Conservation (phyloP, 345 rosid species). For the Citrus australasica region DNA sequence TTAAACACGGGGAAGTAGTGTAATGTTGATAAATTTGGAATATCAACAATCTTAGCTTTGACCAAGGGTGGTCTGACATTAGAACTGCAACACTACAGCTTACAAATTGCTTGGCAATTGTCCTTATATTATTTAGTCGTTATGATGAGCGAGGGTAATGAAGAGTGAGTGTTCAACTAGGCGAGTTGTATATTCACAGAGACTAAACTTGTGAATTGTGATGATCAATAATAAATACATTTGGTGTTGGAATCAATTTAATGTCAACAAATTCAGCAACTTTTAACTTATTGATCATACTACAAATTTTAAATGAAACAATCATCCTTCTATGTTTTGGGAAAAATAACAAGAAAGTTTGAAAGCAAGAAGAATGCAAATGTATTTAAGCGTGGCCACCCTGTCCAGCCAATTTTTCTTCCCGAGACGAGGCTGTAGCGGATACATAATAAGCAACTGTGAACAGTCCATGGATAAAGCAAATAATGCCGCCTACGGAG, state of each 20-base stretch:
- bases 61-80: not conserved
- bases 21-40: not conserved
- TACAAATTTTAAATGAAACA: not conserved
- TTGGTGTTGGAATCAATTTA: not conserved
- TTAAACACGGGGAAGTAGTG: no score
- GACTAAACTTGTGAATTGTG: not conserved
- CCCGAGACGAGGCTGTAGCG: slow-evolving; percentile 55
- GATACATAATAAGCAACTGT: slow-evolving; percentile 66
- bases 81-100: not conserved
- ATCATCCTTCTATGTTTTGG: no score
- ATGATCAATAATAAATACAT: not conserved
- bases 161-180: not conserved
- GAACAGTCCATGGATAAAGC: slow-evolving; percentile 81
- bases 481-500: slow-evolving; percentile 70
- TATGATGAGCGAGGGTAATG: not conserved
- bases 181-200: not conserved
- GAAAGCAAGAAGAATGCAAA: not conserved
- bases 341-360: no score
- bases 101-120: not conserved
- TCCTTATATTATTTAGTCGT: not conserved
- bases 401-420: slow-evolving; percentile 11
- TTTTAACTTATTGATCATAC: no score
- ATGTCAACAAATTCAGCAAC: not conserved
- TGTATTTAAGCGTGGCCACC: slow-evolving; percentile 14
- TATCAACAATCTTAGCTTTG: not conserved